Evolutionary conservation across 768 basidiomycete species (phyloP).

Genomic region (Amanita subjunquillea): DNA sequence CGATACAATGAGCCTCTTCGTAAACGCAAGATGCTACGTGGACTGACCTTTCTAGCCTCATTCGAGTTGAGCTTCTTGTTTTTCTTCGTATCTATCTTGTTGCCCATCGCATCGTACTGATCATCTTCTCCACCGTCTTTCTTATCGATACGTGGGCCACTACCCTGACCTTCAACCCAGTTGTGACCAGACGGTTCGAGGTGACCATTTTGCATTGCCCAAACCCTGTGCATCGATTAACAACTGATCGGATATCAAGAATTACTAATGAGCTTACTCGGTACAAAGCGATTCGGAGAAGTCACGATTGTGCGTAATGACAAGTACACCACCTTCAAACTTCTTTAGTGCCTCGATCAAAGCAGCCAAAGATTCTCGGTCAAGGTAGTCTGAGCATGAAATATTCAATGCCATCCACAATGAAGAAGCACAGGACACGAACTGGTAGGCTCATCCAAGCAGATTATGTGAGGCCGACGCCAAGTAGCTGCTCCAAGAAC

Average conservation of each 20-base stretch:
- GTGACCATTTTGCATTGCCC: slow-evolving; percentile 97
- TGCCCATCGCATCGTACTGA: slow-evolving; percentile 94
- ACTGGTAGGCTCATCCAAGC: slow-evolving; percentile 95
- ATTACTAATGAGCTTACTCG: slow-evolving; percentile 33
- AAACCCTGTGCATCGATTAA: slow-evolving; percentile 42
- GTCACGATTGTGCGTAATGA: slow-evolving; percentile 97
- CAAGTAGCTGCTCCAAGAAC: slow-evolving; percentile 97
- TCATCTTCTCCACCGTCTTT: slow-evolving; percentile 85
- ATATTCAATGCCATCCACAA: not conserved
- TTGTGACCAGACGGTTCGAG: slow-evolving; percentile 97
- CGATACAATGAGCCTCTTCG: slow-evolving; percentile 1
- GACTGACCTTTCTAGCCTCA: slow-evolving; percentile 69
- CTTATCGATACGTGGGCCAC: slow-evolving; percentile 93
- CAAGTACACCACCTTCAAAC: slow-evolving; percentile 96
- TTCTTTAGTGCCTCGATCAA: slow-evolving; percentile 96
- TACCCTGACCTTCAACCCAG: slow-evolving; percentile 99
- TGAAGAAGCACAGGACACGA: slow-evolving; percentile 15
- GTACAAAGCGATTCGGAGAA: slow-evolving; percentile 98
- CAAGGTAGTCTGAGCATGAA: slow-evolving; percentile 74
- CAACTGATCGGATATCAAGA: not conserved
- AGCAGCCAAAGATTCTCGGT: slow-evolving; percentile 98
- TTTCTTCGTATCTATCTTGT: slow-evolving; percentile 87
- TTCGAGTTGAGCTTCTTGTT: slow-evolving; percentile 73
- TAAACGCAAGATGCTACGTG: slow-evolving; percentile 1
- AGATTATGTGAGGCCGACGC: slow-evolving; percentile 97